Evolutionary conservation across 306 rosid species (phyloP).

Genomic region (Nissolia schottii): DNA sequence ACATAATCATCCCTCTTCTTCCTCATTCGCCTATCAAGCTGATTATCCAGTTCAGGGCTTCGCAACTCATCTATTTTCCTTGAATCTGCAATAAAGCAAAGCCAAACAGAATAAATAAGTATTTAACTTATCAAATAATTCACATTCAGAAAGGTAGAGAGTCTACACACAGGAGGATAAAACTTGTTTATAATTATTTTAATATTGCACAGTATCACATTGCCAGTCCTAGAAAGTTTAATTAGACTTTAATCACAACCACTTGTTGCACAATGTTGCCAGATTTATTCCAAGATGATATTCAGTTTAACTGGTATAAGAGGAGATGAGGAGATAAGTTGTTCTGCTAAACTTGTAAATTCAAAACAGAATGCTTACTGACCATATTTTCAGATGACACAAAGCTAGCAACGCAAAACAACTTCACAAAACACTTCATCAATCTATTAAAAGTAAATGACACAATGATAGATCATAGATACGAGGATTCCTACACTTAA

Average conservation of each 20-base stretch:
- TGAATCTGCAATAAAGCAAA: constrained; percentile 43
- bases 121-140: neutral
- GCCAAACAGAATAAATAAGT: neutral
- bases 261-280: neutral
- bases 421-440: neutral
- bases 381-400: neutral
- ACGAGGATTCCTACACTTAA: neutral
- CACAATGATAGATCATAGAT: neutral
- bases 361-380: neutral
- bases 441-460: neutral
- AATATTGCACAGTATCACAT: neutral
- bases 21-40: constrained; percentile 60
- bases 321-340: neutral
- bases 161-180: neutral
- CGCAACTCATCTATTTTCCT: constrained; percentile 54
- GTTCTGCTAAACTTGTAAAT: neutral
- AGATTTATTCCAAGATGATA: neutral
- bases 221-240: neutral
- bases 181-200: neutral
- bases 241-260: neutral
- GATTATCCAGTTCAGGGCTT: constrained; percentile 68
- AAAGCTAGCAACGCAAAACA: constrained; percentile 3
- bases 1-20: constrained; percentile 64
- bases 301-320: neutral
- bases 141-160: neutral